A percentile compares a stretch with the other conserved stretches of the same genome.
Evolutionary conservation across 2,329 filamentous ascomycete genomes (phyloP).

Genomic region (Calonectria multiphialidica): DNA sequence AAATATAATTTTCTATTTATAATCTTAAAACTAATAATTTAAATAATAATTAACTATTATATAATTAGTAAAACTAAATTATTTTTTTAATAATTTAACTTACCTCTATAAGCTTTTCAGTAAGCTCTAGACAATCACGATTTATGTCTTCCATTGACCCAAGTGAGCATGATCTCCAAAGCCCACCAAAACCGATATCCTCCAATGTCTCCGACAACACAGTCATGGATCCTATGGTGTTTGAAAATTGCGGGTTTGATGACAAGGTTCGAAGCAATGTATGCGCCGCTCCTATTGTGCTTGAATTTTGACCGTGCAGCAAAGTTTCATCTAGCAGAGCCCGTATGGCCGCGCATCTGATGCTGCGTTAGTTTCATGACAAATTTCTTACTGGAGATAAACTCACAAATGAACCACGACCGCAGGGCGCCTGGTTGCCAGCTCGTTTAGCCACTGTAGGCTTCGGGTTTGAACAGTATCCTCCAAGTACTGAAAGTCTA

Average conservation of each 20-base stretch:
- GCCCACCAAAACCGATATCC: slow-evolving; percentile 72
- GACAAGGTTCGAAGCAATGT: slow-evolving; percentile 70
- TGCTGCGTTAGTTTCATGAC: background rate
- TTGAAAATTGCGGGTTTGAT: slow-evolving; percentile 63
- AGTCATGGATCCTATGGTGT: slow-evolving; percentile 60
- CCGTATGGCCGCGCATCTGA: slow-evolving; percentile 67
- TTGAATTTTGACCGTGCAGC: slow-evolving; percentile 71
- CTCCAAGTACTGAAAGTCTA: slow-evolving; percentile 76
- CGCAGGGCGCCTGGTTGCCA: slow-evolving; percentile 65
- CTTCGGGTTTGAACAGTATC: slow-evolving; percentile 71
- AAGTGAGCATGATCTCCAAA: slow-evolving; percentile 70
- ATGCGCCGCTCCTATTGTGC: slow-evolving; percentile 71
- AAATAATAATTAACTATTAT: slow-evolving; percentile 18
- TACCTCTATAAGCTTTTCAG: slow-evolving; percentile 73
- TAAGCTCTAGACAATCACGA: slow-evolving; percentile 59
- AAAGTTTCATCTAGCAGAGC: slow-evolving; percentile 72
- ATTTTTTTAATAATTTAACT: slow-evolving; percentile 31
- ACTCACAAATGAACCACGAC: slow-evolving; percentile 71
- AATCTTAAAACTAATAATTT: background rate
- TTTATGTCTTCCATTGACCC: slow-evolving; percentile 53
- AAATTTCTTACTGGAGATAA: no score
- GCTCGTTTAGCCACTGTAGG: slow-evolving; percentile 69
- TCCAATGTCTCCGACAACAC: slow-evolving; percentile 66
- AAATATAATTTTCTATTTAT: background rate
- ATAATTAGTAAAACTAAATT: background rate